Base-by-base conservation (phyloP, 1,284 basidiomycete species). In the Mycosarcoma maydis region DNA sequence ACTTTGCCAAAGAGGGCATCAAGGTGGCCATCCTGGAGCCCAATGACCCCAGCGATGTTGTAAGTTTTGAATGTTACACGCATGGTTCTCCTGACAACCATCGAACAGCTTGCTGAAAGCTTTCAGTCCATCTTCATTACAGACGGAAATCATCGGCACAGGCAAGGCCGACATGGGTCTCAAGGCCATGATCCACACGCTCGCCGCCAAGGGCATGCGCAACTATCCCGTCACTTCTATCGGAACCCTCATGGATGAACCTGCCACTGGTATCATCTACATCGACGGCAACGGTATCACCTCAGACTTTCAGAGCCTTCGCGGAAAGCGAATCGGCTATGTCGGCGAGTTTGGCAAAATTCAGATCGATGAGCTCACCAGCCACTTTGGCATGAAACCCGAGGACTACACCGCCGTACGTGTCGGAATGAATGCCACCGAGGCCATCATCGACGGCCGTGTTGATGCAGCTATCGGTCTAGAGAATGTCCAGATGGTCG, bases 331-430 rank as follows among this genome's bases (percentile, higher is more conserved):
- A 70, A 85, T 81, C 80, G 61, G 82, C 65, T 80, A 85, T 79
- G 76, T 85, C 70, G 74, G 83, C 70, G 65, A 85, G 53, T 82
- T 82, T 64, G 80, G 77, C 66, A 78, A 84, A 80, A 78, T 85
- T 80, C 79, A 86, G 72, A 65, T 84, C 53, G 64, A 59, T 34
- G 62, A 59, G 44, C 69, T 77, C 27, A 75, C 73, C 11, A 49
- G 48, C 34, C 69, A 75, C 60, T 72, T 69, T 49, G 69, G 65
- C 43, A 77, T 83, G 65, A 70, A 62, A 23, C 80, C 79, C 19
- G 60, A 67, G 14, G 83, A 83, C 59, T 83, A 83, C 72, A 81
- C 77, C 8, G 80, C 82, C 27, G 80, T 83, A 9, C 77, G 82
- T 19, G 82, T 81, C 33, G 83, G 83, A 29, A 84, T 84, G 83